Percentiles rank a stretch among this genome's conserved stretches.
Evolutionary conservation across 2,329 filamentous ascomycete species (phyloP).

Genomic region (Lasiodiplodia sp.): DNA sequence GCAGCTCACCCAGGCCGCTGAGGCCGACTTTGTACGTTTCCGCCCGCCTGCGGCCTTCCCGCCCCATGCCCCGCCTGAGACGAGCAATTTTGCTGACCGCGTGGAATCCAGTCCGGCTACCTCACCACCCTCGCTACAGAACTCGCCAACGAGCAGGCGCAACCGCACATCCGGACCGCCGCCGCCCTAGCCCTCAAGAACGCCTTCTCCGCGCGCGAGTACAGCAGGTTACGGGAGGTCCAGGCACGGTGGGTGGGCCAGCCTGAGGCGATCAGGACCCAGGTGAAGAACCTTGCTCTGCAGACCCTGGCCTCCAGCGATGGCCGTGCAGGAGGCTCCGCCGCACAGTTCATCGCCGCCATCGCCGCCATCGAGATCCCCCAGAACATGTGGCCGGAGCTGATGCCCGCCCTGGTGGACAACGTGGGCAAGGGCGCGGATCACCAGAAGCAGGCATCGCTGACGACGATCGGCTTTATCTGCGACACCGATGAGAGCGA

Average conservation of each 20-base stretch:
- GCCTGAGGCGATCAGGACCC: conserved; percentile 82
- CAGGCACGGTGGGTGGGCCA: conserved; percentile 92
- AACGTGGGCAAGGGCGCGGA: conserved; percentile 88
- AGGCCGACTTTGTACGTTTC: conserved; percentile 88
- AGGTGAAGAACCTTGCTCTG: conserved; percentile 89
- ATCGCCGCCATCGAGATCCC: conserved; percentile 96
- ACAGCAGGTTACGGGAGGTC: conserved; percentile 83
- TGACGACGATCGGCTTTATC: conserved; percentile 97
- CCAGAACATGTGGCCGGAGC: conserved; percentile 88
- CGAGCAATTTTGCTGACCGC: conserved; percentile 30
- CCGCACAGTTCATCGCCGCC: conserved; percentile 93
- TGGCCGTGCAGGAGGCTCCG: conserved; percentile 82
- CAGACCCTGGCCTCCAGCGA: conserved; percentile 84
- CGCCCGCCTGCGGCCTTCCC: conserved; percentile 41
- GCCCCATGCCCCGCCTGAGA: conserved; percentile 20
- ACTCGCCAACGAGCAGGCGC: conserved; percentile 87
- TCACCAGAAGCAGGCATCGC: conserved; percentile 90
- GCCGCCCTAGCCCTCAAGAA: conserved; percentile 98
- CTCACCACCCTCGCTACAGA: conserved; percentile 91
- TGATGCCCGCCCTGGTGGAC: conserved; percentile 88
- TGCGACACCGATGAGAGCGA: conserved; percentile 94
- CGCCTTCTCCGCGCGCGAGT: conserved; percentile 94
- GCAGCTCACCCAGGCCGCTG: conserved; percentile 89
- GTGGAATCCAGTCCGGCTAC: conserved; percentile 76
- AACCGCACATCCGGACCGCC: conserved; percentile 86